phyloP scores from a whole-genome alignment of 2,329 filamentous ascomycete species.

The Teratosphaeriaceae sp. region DNA sequence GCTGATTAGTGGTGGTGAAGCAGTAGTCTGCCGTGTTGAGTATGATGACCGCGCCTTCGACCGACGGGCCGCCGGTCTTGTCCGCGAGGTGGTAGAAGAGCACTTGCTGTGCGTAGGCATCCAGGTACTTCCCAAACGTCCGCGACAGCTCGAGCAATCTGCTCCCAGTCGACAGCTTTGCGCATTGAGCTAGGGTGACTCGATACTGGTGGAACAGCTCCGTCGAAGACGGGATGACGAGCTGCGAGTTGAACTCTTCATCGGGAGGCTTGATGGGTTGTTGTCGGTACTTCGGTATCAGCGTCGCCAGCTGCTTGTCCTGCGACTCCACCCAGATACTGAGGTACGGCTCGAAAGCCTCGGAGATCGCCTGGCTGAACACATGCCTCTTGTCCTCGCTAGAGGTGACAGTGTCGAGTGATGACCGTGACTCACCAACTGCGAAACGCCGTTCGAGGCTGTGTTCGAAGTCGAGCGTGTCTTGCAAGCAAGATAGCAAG shows the following conservation, averaged over 20 bases:
- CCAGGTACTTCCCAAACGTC: constrained; percentile 85
- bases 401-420: constrained; percentile 81
- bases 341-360: constrained; percentile 94
- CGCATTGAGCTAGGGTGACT: constrained; percentile 84
- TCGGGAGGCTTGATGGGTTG: constrained; percentile 75
- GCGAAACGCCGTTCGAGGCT: constrained; percentile 78
- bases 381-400: constrained; percentile 66
- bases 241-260: constrained; percentile 86
- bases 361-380: constrained; percentile 87
- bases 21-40: constrained; percentile 98
- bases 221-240: constrained; percentile 87
- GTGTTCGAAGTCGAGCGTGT: constrained; percentile 96
- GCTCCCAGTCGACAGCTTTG: constrained; percentile 88
- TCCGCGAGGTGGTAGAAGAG: constrained; percentile 66
- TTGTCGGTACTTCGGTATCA: constrained; percentile 82
- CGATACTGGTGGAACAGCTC: constrained; percentile 98
- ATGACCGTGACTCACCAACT: constrained; percentile 55
- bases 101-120: constrained; percentile 92
- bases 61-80: constrained; percentile 48
- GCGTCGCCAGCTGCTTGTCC: constrained; percentile 73
- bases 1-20: constrained; percentile 83
- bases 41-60: constrained; percentile 77
- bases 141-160: constrained; percentile 77
- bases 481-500: constrained; percentile 80
- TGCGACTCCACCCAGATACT: constrained; percentile 97